These are phyloP conservation scores for Rhynchosporium graminicola DNA, from an alignment of 2,329 filamentous ascomycete genomes.

Conservation along the genomic window DNA sequence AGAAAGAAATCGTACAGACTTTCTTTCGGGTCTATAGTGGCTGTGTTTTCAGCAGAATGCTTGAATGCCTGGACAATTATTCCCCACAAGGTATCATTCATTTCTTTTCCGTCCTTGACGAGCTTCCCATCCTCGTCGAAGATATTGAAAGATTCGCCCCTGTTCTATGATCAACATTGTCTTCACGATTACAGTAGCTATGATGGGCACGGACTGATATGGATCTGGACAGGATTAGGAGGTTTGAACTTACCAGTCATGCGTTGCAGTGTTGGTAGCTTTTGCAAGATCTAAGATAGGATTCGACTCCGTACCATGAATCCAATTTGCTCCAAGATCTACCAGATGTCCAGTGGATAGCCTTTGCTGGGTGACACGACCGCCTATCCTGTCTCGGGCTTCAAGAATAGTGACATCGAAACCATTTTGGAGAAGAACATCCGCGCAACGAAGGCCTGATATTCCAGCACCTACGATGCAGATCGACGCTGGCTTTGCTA, in stretches of 20 bases:
- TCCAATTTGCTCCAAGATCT: conserved; percentile 40
- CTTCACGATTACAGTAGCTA: neutral
- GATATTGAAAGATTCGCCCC: conserved; percentile 48
- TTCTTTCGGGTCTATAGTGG: conserved; percentile 48
- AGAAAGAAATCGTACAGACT: conserved; percentile 56
- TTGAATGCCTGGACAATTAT: conserved; percentile 56
- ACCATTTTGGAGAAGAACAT: conserved; percentile 53
- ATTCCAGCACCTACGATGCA: conserved; percentile 58
- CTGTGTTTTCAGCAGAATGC: conserved; percentile 51
- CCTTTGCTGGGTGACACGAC: conserved; percentile 39
- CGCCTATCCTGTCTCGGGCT: conserved; percentile 55
- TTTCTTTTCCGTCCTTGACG: neutral
- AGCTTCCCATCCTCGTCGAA: conserved; percentile 47
- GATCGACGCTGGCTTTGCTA: conserved; percentile 20
- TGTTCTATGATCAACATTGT: neutral
- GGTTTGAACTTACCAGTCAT: conserved; percentile 40
- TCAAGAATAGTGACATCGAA: conserved; percentile 59
- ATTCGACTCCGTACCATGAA: conserved; percentile 42
- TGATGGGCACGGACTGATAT: neutral
- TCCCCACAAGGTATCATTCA: conserved; percentile 49
- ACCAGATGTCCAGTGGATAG: conserved; percentile 35
- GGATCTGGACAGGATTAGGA: too few species aligned
- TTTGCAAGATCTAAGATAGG: conserved; percentile 55
- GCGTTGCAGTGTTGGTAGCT: conserved; percentile 49
- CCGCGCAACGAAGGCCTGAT: conserved; percentile 57